Percentiles rank a stretch among this genome's conserved stretches.
These are phyloP conservation scores for Colletotrichum tabaci DNA, from an alignment of 2,329 filamentous ascomycete species.

Conservation along the genomic window DNA sequence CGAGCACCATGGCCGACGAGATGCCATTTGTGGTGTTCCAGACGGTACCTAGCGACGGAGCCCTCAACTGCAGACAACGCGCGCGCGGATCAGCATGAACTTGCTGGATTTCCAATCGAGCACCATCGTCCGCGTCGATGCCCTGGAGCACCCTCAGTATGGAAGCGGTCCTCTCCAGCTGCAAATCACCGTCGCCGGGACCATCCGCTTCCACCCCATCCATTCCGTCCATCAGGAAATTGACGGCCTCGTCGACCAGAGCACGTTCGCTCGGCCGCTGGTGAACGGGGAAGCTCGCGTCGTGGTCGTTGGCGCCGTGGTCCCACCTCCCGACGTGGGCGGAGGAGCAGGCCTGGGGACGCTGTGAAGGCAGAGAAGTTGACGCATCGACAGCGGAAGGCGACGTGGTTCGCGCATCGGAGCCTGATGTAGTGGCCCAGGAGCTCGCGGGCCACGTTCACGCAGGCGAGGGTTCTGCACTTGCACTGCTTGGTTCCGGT, in stretches of 20 bases:
- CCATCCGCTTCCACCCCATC: slow-evolving; percentile 37
- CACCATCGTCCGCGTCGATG: slow-evolving; percentile 16
- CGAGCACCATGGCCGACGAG: background rate
- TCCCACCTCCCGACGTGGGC: slow-evolving; percentile 50
- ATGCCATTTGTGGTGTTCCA: background rate
- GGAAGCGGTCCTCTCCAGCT: slow-evolving; percentile 47
- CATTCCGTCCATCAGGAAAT: slow-evolving; percentile 49
- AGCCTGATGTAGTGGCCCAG: slow-evolving; percentile 52
- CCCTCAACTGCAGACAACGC: background rate
- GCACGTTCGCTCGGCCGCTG: slow-evolving; percentile 56
- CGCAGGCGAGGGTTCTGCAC: slow-evolving; percentile 53
- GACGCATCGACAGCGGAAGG: slow-evolving; percentile 49
- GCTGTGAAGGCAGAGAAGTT: slow-evolving; percentile 57
- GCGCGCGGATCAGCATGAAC: too few relatives aligned
- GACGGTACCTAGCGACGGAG: background rate
- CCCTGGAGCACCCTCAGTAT: slow-evolving; percentile 48
- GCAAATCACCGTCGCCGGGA: slow-evolving; percentile 46
- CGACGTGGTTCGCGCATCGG: slow-evolving; percentile 48
- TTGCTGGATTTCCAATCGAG: background rate
- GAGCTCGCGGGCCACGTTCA: slow-evolving; percentile 55
- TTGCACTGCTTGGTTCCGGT: slow-evolving; percentile 36
- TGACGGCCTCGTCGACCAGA: slow-evolving; percentile 53
- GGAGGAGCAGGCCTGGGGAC: slow-evolving; percentile 53
- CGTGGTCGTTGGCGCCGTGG: background rate
- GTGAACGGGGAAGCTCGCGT: slow-evolving; percentile 53